Conservation (phyloP, 257 asterid genomes). For the Ajuga chamaepitys region DNA sequence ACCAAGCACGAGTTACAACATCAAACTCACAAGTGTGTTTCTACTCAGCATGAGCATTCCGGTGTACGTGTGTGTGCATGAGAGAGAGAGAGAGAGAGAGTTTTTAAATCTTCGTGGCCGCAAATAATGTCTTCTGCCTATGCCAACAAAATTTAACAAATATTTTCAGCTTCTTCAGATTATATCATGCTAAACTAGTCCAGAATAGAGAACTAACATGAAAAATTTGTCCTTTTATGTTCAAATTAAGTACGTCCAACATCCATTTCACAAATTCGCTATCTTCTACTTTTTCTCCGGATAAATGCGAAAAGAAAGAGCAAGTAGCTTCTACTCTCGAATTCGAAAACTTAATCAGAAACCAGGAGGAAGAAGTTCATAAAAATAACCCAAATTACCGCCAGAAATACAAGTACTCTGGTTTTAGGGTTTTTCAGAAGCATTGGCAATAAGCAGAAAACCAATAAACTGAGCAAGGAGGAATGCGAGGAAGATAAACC, state of each 20-base stretch:
- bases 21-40: no score
- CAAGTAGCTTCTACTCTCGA: not conserved
- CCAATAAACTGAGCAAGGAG: no score
- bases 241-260: not conserved
- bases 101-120: not conserved
- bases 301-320: no score
- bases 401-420: slow-evolving; percentile 6
- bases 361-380: not conserved
- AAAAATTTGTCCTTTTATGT: not conserved
- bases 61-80: no score
- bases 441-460: not conserved
- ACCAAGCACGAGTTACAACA: no score
- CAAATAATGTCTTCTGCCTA: not conserved
- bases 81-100: not conserved
- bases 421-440: slow-evolving; percentile 27
- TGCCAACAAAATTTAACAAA: no score
- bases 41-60: no score
- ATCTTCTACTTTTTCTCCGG: no score
- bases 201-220: not conserved
- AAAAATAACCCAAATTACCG: slow-evolving; percentile 34
- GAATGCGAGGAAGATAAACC: no score
- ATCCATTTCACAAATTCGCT: not conserved
- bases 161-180: not conserved
- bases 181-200: not conserved
- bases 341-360: slow-evolving; percentile 5